Evolutionary conservation across 345 rosid species (phyloP).

Genomic region (Ceriops zippeliana): DNA sequence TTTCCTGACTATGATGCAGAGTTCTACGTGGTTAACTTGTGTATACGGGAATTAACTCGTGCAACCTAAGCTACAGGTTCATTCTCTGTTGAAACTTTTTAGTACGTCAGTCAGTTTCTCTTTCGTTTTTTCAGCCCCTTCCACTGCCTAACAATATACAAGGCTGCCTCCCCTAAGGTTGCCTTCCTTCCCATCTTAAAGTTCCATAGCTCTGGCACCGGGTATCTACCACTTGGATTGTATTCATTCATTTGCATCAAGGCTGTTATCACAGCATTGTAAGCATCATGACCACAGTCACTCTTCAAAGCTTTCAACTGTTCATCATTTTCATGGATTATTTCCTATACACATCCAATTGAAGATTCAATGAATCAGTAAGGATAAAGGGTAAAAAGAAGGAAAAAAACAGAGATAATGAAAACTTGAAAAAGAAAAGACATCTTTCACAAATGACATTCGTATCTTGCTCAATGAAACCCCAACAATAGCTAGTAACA

Average conservation of each 20-base stretch:
- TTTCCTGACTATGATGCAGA: too few relatives aligned
- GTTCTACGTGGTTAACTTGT: too few relatives aligned
- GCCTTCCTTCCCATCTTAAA: slow-evolving; percentile 35
- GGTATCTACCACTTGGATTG: slow-evolving; percentile 48
- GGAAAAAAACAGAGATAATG: background rate
- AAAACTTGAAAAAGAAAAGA: too few relatives aligned
- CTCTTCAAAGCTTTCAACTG: slow-evolving; percentile 32
- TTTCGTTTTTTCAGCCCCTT: slow-evolving; percentile 18
- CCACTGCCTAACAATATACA: slow-evolving; percentile 29
- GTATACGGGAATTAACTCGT: too few relatives aligned
- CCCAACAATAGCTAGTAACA: background rate
- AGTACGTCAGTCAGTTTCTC: slow-evolving; percentile 19
- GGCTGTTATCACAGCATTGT: slow-evolving; percentile 34
- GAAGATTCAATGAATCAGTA: background rate
- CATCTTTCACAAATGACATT: background rate
- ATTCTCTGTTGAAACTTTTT: too few relatives aligned
- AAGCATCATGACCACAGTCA: slow-evolving; percentile 35
- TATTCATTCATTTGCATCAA: slow-evolving; percentile 37
- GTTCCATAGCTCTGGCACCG: slow-evolving; percentile 41
- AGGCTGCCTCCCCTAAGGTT: slow-evolving; percentile 34
- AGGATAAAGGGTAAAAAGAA: background rate
- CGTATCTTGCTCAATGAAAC: too few relatives aligned
- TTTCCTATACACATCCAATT: slow-evolving; percentile 26
- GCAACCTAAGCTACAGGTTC: too few relatives aligned
- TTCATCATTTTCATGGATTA: slow-evolving; percentile 39